Evolutionary conservation across 495 filamentous ascomycete species (phyloP), one percentile per base, ranked within the genome.

Genomic region (Elaphomyces granulatus): DNA sequence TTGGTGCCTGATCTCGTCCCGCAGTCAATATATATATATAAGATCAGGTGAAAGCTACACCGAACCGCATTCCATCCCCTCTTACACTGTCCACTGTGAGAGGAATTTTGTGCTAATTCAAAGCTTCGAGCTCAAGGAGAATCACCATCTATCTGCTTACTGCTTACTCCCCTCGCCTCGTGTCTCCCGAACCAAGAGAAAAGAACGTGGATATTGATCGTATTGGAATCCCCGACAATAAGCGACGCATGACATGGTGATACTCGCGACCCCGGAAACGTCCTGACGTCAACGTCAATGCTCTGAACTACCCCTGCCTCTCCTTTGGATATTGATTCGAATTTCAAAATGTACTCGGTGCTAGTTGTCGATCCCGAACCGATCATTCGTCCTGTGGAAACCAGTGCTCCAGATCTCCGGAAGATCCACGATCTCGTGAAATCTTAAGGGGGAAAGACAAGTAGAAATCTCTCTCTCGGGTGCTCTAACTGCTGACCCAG

Each of bases 331-430:
- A 41, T 41, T 34, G 28, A 39, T 32, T 34, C 40, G 14, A 36
- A 34, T 41, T 43, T 44, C 55, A 59, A 58, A 45, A 59, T 59
- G 55, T 59, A 56, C 55, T 45, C 35, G 52, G 45, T 47, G 52
- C 49, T 34, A 45, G 46, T 41, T 31, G 46, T 47, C 42, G 41
- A 42, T 45, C 17, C 41, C 48, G 53, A 49, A 52, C 55, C 55
- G 55, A 47, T 56, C 51, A 41, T 47, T 53, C 38, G 43, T 51
- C 43, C 54, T 50, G 48, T 45, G 44, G 46, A 49, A 44, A 53
- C 45, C 49, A 36, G 21, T 33, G 28, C 50, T 41, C 45, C 47
- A 52, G 53, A 54, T 51, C 40, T 54, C 45, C 32, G 32, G 43
- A 38, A 40, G 39, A 42, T 34, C 44, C 45, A 41, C 47, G 51